These are phyloP conservation scores for Diaporthe sp. DNA, from an alignment of 2,329 filamentous ascomycete genomes.

Conservation along the genomic window DNA sequence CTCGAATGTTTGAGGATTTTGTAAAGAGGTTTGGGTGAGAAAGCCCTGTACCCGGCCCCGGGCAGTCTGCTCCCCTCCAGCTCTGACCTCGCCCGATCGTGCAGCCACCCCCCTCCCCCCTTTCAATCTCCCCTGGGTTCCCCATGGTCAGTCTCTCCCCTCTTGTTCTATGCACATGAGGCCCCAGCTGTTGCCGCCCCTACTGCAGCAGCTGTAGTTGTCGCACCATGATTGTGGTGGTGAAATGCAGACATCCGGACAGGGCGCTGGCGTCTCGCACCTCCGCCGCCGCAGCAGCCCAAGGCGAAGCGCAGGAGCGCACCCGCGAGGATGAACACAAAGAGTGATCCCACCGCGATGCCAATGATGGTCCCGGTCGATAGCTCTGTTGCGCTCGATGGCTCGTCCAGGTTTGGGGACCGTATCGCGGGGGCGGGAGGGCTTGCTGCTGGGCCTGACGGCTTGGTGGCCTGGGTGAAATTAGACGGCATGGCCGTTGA, in stretches of 20 bases:
- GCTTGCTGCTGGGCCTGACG: not conserved
- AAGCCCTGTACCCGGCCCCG: too few relatives aligned
- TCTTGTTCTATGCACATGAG: not conserved
- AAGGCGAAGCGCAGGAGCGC: not conserved
- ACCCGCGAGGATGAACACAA: not conserved
- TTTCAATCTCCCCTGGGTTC: not conserved
- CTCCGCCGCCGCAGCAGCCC: not conserved
- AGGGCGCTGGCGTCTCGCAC: not conserved
- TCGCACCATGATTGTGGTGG: not conserved
- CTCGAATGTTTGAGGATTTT: too few relatives aligned
- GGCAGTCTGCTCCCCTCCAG: not conserved
- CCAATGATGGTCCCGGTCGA: not conserved
- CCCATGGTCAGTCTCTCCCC: not conserved
- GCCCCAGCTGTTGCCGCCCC: not conserved
- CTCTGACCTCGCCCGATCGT: not conserved
- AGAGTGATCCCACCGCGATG: not conserved
- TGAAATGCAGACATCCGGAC: not conserved
- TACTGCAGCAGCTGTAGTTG: not conserved
- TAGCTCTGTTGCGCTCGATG: not conserved
- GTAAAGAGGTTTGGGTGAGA: too few relatives aligned
- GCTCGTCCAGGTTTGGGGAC: not conserved
- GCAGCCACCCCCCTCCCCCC: not conserved
- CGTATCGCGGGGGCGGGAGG: not conserved
- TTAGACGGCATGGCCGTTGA: not conserved
- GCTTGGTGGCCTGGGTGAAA: not conserved